Percentiles rank a stretch among this genome's conserved stretches.
Conservation (phyloP, 192 early-diverging fungal species). For the Backusella sp. region DNA sequence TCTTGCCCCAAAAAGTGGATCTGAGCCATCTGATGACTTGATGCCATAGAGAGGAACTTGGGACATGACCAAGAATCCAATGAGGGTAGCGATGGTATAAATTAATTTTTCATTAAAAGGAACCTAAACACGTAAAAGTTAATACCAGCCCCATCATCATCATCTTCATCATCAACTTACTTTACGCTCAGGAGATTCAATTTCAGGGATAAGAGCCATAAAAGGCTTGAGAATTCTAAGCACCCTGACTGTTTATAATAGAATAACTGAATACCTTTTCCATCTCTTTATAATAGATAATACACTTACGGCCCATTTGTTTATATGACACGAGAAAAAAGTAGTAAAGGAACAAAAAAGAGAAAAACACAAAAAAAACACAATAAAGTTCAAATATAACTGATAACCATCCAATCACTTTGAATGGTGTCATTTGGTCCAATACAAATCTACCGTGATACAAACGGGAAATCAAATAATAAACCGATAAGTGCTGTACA, state of each 20-base stretch:
- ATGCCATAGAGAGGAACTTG: slow-evolving; percentile 99
- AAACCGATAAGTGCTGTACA: background rate
- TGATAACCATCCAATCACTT: background rate
- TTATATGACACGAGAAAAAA: background rate
- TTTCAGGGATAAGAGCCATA: slow-evolving; percentile 97
- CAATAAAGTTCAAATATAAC: background rate
- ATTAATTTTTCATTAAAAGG: slow-evolving; percentile 97
- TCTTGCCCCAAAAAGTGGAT: slow-evolving; percentile 99
- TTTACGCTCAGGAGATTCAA: slow-evolving; percentile 95
- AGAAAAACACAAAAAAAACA: background rate
- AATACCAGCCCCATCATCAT: background rate
- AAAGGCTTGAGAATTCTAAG: slow-evolving; percentile 96
- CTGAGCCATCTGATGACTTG: slow-evolving; percentile 97
- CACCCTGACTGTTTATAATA: slow-evolving; percentile 72
- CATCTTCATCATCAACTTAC: slow-evolving; percentile 40
- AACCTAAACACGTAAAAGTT: slow-evolving; percentile 51
- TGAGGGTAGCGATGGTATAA: slow-evolving; percentile 98
- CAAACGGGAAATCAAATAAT: background rate
- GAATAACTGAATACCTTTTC: background rate
- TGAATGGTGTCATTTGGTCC: background rate
- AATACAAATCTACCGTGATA: background rate
- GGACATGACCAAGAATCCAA: slow-evolving; percentile 98
- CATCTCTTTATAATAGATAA: background rate
- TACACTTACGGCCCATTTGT: background rate
- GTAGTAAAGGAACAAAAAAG: background rate